Evolutionary conservation across 2,329 filamentous ascomycete species (phyloP).

Genomic region (Aspergillus oerlinghausenensis): DNA sequence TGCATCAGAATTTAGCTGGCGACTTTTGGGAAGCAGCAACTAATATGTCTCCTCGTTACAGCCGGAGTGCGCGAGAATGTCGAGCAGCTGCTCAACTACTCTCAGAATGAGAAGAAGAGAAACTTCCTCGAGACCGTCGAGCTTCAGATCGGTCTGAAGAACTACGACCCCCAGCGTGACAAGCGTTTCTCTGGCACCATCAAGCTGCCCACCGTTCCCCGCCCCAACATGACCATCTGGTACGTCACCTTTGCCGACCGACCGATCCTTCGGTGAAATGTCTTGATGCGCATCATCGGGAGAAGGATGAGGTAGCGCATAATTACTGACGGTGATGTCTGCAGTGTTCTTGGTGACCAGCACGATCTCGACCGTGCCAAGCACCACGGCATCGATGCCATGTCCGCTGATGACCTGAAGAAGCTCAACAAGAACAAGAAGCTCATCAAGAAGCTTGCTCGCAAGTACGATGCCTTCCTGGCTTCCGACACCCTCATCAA

Average conservation of each 20-base stretch:
- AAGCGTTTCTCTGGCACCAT: conserved; percentile 99
- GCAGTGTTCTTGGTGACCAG: conserved; percentile 79
- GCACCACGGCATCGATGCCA: conserved; percentile 97
- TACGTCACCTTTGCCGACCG: conserved; percentile 36
- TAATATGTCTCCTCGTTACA: conserved; percentile 24
- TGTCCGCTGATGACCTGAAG: conserved; percentile 98
- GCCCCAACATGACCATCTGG: conserved; percentile 86
- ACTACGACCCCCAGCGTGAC: conserved; percentile 99
- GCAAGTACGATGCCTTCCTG: conserved; percentile 99
- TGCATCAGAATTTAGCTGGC: conserved; percentile 18
- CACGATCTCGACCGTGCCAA: conserved; percentile 99
- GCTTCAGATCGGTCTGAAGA: conserved; percentile 88
- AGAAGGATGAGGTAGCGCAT: background rate
- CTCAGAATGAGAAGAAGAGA: conserved; percentile 89
- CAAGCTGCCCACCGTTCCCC: conserved; percentile 86
- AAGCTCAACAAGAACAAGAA: conserved; percentile 99
- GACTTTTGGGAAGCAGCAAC: background rate
- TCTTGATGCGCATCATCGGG: background rate
- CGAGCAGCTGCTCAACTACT: conserved; percentile 91
- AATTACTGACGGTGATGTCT: conserved; percentile 13
- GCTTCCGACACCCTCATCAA: conserved; percentile 97
- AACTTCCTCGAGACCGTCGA: conserved; percentile 93
- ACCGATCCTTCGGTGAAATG: background rate
- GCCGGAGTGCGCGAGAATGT: conserved; percentile 96
- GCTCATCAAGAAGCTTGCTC: conserved; percentile 99